A percentile compares a stretch with the other conserved stretches of the same genome.
Conservation (phyloP, 1,139 yeast species). For the Blastobotrys indianensis region DNA sequence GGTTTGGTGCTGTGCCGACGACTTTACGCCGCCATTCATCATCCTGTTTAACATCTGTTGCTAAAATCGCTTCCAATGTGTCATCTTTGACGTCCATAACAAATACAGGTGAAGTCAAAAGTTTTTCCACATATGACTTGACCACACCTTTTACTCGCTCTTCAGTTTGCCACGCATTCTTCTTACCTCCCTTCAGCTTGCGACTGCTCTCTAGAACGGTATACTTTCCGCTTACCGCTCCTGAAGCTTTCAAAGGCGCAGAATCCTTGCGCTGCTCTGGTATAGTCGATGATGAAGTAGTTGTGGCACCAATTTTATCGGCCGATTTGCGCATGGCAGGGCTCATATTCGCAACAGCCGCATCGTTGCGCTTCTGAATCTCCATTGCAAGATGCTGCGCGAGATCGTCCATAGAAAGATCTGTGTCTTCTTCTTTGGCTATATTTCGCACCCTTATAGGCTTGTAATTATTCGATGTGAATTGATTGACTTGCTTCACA, state of each 20-base stretch:
- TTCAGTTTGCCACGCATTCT: conserved; percentile 75
- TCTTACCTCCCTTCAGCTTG: conserved; percentile 56
- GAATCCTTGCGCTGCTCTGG: background rate
- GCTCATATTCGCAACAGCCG: background rate
- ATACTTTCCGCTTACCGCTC: too few species aligned
- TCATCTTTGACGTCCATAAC: conserved; percentile 77
- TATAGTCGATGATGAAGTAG: background rate
- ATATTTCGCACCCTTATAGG: conserved; percentile 69
- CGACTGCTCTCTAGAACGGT: conserved; percentile 46
- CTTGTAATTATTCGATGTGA: conserved; percentile 47
- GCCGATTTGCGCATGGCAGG: background rate
- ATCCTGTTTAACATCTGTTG: conserved; percentile 66
- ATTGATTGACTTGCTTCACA: conserved; percentile 50
- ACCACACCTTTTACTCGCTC: conserved; percentile 65
- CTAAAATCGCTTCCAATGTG: conserved; percentile 71
- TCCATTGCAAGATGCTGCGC: conserved; percentile 45
- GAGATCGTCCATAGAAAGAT: conserved; percentile 64
- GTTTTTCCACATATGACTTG: conserved; percentile 45
- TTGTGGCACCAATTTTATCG: background rate
- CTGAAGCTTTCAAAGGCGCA: too few species aligned
- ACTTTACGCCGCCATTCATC: conserved; percentile 88
- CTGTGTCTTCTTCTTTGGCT: conserved; percentile 55
- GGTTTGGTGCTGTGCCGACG: conserved; percentile 64
- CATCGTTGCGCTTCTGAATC: conserved; percentile 27
- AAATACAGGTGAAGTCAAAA: conserved; percentile 58